Base-by-base conservation (phyloP, 2,329 filamentous ascomycete genomes). In the Fusarium tupiense region DNA sequence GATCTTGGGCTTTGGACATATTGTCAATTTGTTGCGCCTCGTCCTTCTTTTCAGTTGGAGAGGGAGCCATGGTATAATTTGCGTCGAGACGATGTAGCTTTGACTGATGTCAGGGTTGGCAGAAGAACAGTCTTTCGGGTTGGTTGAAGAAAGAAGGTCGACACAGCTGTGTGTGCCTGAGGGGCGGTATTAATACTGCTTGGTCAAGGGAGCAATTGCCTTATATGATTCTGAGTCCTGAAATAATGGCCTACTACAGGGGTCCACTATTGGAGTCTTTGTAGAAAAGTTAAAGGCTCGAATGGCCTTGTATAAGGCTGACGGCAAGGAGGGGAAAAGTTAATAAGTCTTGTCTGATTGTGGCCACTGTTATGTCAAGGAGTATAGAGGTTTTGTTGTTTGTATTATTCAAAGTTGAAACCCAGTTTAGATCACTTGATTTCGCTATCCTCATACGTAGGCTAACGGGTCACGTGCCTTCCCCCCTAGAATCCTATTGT, bases 1-100 rank as follows among this genome's bases (percentile, higher is more conserved):
- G 91, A 63, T 95, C 92, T 76, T 90, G 85, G 37, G 89, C 85
- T 76, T 88, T 88, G 35, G 81, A 76, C 24, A 83, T 78, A n/a
- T 84, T 82, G 56, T 80, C 74, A 33, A 57, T 37, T n/a, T 54
- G 59, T 43, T 77, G 59, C 19, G 72, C 26, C 13, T 73, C 60
- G 20, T 63, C 61, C 5, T 77, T 69, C 44, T 76, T 52, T 38
- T 80, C 74, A 57, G 61, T 47, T 20, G 69, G 56, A 24, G 67
- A 37, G 13, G 16, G 37, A 14, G 37, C 37, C 52, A 56, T 56
- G 53, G 26, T 41, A 24, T 38, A 41, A 43, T 41, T 26, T 58
- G 38, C 20, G 26, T 41, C 38, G 52, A 56, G 52, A 56, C 37
- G 14, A 19, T 56, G 24, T 40, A 37, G 35, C 20, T 56, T 31